A percentile compares a stretch with the other conserved stretches of the same genome.
Conservation (phyloP, 371 early-diverging fungal genomes). For the Syncephalastrum sp. region DNA sequence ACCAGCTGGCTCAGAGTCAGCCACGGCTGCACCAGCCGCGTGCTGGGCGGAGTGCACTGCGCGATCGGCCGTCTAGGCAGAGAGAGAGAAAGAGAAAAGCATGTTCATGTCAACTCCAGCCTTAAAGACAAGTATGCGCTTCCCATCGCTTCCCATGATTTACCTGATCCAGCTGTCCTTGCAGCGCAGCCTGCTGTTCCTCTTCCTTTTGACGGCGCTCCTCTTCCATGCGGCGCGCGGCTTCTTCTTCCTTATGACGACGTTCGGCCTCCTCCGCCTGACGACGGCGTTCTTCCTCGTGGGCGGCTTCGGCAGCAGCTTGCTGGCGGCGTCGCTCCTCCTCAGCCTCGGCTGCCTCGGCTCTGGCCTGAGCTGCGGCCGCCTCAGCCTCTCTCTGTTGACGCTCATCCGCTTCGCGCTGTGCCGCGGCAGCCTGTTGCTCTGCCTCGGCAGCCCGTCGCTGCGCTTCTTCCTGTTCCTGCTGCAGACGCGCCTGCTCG, state of each 20-base stretch:
- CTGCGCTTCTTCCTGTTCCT: conserved; percentile 13
- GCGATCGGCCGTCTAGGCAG: conserved; percentile 31
- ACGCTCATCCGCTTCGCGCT: conserved; percentile 6
- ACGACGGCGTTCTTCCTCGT: conserved; percentile 15
- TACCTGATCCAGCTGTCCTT: conserved; percentile 15
- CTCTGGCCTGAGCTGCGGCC: neutral
- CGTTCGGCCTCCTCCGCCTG: conserved; percentile 38
- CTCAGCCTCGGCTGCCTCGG: neutral
- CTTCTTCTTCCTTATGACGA: conserved; percentile 24
- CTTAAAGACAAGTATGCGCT: neutral
- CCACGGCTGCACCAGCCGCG: conserved; percentile 27
- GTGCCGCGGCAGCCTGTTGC: conserved; percentile 11
- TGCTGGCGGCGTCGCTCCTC: conserved; percentile 13
- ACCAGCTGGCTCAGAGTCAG: conserved; percentile 3
- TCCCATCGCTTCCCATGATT: neutral
- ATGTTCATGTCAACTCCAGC: neutral
- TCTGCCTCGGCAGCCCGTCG: conserved; percentile 18
- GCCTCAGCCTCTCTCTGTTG: conserved; percentile 19
- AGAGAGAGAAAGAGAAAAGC: too few relatives aligned
- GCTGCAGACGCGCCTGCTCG: conserved; percentile 13
- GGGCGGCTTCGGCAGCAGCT: conserved; percentile 11
- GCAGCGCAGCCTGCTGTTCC: conserved; percentile 11
- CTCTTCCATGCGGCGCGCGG: conserved; percentile 14
- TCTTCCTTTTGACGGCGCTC: conserved; percentile 7
- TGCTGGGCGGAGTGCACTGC: conserved; percentile 31